Evolutionary conservation across 257 asterid species (phyloP).

Genomic region (Ballota nigra): DNA sequence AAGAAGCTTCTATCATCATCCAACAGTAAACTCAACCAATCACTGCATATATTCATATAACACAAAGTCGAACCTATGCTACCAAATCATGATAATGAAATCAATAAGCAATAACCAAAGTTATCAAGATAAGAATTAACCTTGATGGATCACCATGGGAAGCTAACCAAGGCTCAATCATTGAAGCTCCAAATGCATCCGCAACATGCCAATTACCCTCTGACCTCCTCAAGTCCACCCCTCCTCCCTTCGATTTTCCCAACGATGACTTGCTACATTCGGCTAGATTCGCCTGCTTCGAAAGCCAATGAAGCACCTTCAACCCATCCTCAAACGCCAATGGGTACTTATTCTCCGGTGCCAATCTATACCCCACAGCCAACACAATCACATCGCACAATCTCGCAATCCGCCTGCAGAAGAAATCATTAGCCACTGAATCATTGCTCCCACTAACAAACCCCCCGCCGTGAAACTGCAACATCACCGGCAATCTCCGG

Average conservation of each 20-base stretch:
- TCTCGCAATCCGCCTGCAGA: conserved; percentile 81
- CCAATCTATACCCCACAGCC: conserved; percentile 87
- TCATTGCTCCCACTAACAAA: conserved; percentile 86
- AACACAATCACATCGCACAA: conserved; percentile 85
- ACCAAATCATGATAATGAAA: conserved; percentile 39
- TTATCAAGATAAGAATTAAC: conserved; percentile 35
- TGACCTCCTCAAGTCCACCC: conserved; percentile 57
- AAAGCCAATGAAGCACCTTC: conserved; percentile 86
- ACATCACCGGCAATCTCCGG: conserved; percentile 68
- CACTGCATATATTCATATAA: not conserved
- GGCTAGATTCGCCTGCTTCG: conserved; percentile 88
- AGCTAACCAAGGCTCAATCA: conserved; percentile 98
- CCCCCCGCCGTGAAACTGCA: conserved; percentile 95
- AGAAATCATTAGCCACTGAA: conserved; percentile 74
- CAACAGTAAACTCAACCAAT: not conserved
- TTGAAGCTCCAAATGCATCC: conserved; percentile 89
- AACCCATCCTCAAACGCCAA: conserved; percentile 90
- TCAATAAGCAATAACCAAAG: conserved; percentile 12
- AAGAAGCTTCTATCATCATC: conserved; percentile 14
- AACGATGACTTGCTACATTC: conserved; percentile 64
- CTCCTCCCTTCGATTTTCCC: conserved; percentile 52
- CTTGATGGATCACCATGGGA: conserved; percentile 97
- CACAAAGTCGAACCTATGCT: conserved; percentile 30
- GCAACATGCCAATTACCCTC: conserved; percentile 64
- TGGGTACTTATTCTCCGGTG: conserved; percentile 85